Percentiles rank a stretch among this genome's conserved stretches.
phyloP scores from a whole-genome alignment of 768 basidiomycete genomes.

The Lactarius indigo region DNA sequence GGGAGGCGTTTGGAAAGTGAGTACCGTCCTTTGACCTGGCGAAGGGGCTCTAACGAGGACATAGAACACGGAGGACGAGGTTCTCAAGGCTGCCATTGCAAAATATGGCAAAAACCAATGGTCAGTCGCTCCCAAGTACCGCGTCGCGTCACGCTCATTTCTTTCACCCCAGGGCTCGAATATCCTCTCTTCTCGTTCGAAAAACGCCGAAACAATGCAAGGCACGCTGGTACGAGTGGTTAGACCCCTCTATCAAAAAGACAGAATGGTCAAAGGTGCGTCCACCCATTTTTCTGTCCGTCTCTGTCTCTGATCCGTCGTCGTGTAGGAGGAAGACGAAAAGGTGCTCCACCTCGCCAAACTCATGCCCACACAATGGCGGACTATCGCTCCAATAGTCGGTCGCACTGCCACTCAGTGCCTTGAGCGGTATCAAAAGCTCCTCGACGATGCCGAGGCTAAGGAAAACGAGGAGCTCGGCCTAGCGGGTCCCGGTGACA shows the following conservation, averaged over 20 bases:
- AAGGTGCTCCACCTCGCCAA: conserved; percentile 97
- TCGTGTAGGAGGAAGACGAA: conserved; percentile 86
- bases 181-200: conserved; percentile 93
- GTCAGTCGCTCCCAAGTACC: conserved; percentile 35
- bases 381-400: conserved; percentile 97
- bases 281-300: conserved; percentile 1
- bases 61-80: conserved; percentile 96
- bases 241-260: conserved; percentile 99
- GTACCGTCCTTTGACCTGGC: conserved; percentile 16
- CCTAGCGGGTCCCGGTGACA: conserved; percentile 77
- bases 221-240: conserved; percentile 98
- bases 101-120: conserved; percentile 98
- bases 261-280: conserved; percentile 98
- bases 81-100: conserved; percentile 97
- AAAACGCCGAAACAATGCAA: conserved; percentile 99
- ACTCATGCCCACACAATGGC: conserved; percentile 99
- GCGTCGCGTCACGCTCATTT: conserved; percentile 12
- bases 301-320: background rate
- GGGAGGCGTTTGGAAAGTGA: conserved; percentile 87
- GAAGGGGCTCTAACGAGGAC: conserved; percentile 9
- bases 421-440: conserved; percentile 95
- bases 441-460: conserved; percentile 94
- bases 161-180: conserved; percentile 76
- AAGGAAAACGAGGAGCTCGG: conserved; percentile 96
- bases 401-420: conserved; percentile 98